These are phyloP conservation scores for Rhizopogon rudus DNA, from an alignment of 768 basidiomycete species.

Conservation along the genomic window DNA sequence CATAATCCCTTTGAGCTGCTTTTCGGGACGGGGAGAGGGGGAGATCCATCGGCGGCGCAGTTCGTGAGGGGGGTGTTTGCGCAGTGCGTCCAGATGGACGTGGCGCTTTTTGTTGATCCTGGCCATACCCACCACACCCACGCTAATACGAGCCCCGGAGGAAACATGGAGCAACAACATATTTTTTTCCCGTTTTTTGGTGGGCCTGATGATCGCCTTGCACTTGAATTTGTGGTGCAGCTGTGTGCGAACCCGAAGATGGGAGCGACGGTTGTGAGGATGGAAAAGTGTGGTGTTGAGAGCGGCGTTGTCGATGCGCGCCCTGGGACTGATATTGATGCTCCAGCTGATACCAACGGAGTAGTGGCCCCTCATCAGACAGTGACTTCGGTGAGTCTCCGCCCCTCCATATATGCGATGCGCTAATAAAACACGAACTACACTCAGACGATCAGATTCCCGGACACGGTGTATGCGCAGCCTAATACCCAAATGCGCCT, in stretches of 20 bases:
- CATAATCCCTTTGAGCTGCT: slow-evolving; percentile 70
- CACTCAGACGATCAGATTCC: slow-evolving; percentile 34
- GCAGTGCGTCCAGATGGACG: slow-evolving; percentile 58
- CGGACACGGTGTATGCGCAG: slow-evolving; percentile 70
- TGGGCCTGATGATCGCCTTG: slow-evolving; percentile 88
- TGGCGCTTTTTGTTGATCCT: slow-evolving; percentile 80
- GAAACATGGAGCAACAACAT: slow-evolving; percentile 41
- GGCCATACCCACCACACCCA: slow-evolving; percentile 22
- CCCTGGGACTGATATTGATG: slow-evolving; percentile 19
- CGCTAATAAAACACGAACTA: background rate
- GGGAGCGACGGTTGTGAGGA: slow-evolving; percentile 56
- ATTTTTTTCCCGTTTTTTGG: slow-evolving; percentile 91
- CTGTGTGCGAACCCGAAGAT: slow-evolving; percentile 66
- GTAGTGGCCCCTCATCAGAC: slow-evolving; percentile 18
- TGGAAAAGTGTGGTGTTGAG: slow-evolving; percentile 25
- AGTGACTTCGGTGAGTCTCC: slow-evolving; percentile 41
- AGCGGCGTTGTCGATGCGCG: slow-evolving; percentile 8
- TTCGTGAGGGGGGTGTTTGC: slow-evolving; percentile 82
- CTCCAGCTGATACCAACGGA: slow-evolving; percentile 18
- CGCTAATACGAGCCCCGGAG: slow-evolving; percentile 7
- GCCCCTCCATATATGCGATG: background rate
- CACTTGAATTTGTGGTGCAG: slow-evolving; percentile 80
- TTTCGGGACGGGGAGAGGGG: slow-evolving; percentile 34
- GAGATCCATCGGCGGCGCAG: slow-evolving; percentile 50
- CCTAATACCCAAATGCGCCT: slow-evolving; percentile 59